Evolutionary conservation across 495 filamentous ascomycete species (phyloP), one percentile per base, ranked within the genome.

Genomic region (Bryoglossum gracile): DNA sequence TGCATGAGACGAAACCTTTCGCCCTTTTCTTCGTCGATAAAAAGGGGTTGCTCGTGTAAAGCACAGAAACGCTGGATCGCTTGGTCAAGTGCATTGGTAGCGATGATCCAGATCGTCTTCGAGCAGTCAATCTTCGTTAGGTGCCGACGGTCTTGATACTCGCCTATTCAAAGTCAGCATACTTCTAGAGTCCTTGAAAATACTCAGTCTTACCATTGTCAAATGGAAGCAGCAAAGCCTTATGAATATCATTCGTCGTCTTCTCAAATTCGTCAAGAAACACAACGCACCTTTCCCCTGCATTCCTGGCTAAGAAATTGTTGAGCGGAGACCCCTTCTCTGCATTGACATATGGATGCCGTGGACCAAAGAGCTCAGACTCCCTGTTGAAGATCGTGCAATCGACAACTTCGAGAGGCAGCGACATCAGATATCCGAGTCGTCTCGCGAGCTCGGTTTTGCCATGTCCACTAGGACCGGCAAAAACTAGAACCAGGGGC

Each of bases 241-340:
- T 51, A 10, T 65, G 65, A 13, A 73, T 62, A 3, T 67, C 64
- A 1, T 60, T 16, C 6, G 56, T 66, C 13, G 75, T 77, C 58
- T 80, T 80, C 23, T 80, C 76, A 30, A 81, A 78, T 37, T 80
- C 75, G 41, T 80, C 77, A 8, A 81, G 50, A 48, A 77, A 78
- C 1, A 80, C 70, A 6, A 81, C 66, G 22, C 62, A 63, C 18
- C 62, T 55, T 41, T 65, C 23, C 13, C 66, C 70, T 13, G 52
- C 56, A 28, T 74, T 60, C n/a, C 39, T 44, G 1, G 64, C 68
- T 0, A 81, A 62, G 54, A 76, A 77, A 55, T 80, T 79, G 38
- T 78, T 80, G 18, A 78, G 37, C 1, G 59, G 60, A 0, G 68
- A 63, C 0, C 77, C 75, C 3, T 59, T 22, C 26, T 74, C 61